Conservation (phyloP, 2,329 filamentous ascomycete species). For the Coleophoma eucalyptorum region DNA sequence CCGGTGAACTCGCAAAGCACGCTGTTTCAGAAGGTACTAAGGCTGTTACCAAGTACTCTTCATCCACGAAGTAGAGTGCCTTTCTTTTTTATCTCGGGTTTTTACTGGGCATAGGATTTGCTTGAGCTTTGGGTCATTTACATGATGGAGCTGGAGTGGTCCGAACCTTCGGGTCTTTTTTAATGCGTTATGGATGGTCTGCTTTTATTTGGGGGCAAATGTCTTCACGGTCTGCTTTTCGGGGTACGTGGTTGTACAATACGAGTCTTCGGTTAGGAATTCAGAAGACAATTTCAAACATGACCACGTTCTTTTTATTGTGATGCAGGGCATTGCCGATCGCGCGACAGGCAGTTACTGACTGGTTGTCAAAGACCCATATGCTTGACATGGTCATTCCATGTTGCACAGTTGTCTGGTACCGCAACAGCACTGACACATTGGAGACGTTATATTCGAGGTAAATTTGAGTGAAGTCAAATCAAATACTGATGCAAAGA, state of each 20-base stretch:
- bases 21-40: slow-evolving; percentile 99
- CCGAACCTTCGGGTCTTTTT: slow-evolving; percentile 33
- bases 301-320: slow-evolving; percentile 9
- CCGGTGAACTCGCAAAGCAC: slow-evolving; percentile 98
- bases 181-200: slow-evolving; percentile 75
- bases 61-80: slow-evolving; percentile 87
- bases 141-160: slow-evolving; percentile 22
- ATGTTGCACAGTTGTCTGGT: too few relatives aligned
- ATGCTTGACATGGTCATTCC: too few relatives aligned
- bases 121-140: slow-evolving; percentile 40
- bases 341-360: too few relatives aligned
- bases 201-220: slow-evolving; percentile 60
- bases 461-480: too few relatives aligned
- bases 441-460: too few relatives aligned
- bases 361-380: too few relatives aligned
- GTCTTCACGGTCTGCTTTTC: slow-evolving; percentile 63
- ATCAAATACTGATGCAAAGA: too few relatives aligned
- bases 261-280: slow-evolving; percentile 34
- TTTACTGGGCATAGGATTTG: slow-evolving; percentile 51
- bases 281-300: slow-evolving; percentile 26
- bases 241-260: slow-evolving; percentile 74
- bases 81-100: slow-evolving; percentile 46
- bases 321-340: too few relatives aligned
- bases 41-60: slow-evolving; percentile 99
- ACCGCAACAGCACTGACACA: too few relatives aligned